phyloP scores from a whole-genome alignment of 768 basidiomycete species.

The Amanita rubescens region DNA sequence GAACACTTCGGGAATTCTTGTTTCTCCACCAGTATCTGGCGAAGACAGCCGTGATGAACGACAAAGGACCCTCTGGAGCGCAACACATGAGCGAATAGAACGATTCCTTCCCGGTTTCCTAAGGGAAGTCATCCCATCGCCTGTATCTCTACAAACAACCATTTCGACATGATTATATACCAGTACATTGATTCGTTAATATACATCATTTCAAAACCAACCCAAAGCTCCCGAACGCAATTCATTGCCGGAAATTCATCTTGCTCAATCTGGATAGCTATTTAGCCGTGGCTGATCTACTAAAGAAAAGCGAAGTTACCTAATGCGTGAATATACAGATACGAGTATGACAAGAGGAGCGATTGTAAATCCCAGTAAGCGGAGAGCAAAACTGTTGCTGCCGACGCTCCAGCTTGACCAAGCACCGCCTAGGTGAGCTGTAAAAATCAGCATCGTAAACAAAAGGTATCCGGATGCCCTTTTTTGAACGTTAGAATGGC shows the following conservation, averaged over 20 bases:
- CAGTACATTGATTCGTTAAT: slow-evolving; percentile 10
- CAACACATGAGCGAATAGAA: slow-evolving; percentile 82
- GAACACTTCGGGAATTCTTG: slow-evolving; percentile 80
- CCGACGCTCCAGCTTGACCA: slow-evolving; percentile 54
- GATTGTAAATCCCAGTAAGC: slow-evolving; percentile 46
- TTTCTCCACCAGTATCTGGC: slow-evolving; percentile 45
- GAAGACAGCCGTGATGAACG: slow-evolving; percentile 46
- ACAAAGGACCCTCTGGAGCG: slow-evolving; percentile 72
- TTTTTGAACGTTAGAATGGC: slow-evolving; percentile 4
- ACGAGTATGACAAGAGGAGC: slow-evolving; percentile 41
- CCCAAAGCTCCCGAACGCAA: slow-evolving; percentile 1
- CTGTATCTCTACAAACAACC: slow-evolving; percentile 10
- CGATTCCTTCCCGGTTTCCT: slow-evolving; percentile 90
- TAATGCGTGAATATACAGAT: slow-evolving; percentile 40
- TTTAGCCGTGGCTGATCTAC: not conserved
- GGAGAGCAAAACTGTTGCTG: slow-evolving; percentile 29
- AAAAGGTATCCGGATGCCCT: slow-evolving; percentile 72
- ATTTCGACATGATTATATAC: slow-evolving; percentile 5
- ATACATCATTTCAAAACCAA: not conserved
- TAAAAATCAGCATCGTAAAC: slow-evolving; percentile 51
- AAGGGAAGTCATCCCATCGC: slow-evolving; percentile 51
- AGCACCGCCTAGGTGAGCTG: slow-evolving; percentile 62
- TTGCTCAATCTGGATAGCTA: slow-evolving; percentile 43
- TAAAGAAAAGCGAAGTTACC: slow-evolving; percentile 29
- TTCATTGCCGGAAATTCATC: slow-evolving; percentile 46